Percentiles rank a stretch among this genome's conserved stretches.
Evolutionary conservation across 2,329 filamentous ascomycete species (phyloP).

Genomic region (Hypocrella siamensis): DNA sequence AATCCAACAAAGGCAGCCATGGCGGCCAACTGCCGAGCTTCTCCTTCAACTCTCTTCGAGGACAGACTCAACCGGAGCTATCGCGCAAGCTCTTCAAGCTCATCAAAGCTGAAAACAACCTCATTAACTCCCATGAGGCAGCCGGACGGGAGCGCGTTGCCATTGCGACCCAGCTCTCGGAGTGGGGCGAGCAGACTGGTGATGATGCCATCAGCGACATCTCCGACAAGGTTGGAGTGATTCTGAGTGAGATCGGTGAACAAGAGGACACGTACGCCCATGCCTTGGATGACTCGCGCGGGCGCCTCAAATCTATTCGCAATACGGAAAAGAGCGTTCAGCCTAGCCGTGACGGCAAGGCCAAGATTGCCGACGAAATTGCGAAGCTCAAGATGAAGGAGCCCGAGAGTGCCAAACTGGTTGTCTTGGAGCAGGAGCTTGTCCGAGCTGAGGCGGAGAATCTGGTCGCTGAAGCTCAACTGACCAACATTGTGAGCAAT

Average conservation of each 20-base stretch:
- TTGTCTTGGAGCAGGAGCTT: conserved; percentile 86
- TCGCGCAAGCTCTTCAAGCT: conserved; percentile 79
- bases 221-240: conserved; percentile 86
- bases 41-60: conserved; percentile 73
- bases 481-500: conserved; percentile 72
- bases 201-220: conserved; percentile 82
- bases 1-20: conserved; percentile 24
- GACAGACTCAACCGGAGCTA: conserved; percentile 71
- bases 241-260: conserved; percentile 84
- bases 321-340: conserved; percentile 95
- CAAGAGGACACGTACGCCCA: conserved; percentile 84
- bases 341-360: conserved; percentile 74
- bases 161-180: conserved; percentile 80
- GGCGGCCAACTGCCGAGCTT: conserved; percentile 46
- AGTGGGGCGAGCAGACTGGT: conserved; percentile 86
- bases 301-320: conserved; percentile 74
- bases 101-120: conserved; percentile 88
- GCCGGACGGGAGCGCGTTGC: conserved; percentile 72
- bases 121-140: conserved; percentile 69
- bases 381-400: conserved; percentile 84
- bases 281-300: conserved; percentile 71
- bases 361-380: conserved; percentile 85
- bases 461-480: conserved; percentile 86
- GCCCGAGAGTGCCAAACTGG: conserved; percentile 64
- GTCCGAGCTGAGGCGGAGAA: conserved; percentile 93